These are phyloP conservation scores for Balakata baccata DNA, from an alignment of 345 rosid species.

Conservation along the genomic window DNA sequence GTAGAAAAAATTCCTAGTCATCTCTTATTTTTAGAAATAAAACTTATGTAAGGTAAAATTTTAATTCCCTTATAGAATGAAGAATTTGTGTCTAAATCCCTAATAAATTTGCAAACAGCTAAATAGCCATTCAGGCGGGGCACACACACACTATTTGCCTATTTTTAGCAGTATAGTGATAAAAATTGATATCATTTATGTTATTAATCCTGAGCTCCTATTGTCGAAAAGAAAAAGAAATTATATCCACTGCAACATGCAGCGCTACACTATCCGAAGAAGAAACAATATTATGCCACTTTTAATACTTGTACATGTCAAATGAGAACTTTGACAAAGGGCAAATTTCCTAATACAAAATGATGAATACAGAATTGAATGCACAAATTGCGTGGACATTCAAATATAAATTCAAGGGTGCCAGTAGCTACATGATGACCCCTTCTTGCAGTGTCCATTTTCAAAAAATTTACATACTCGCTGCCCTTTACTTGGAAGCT, in stretches of 20 bases:
- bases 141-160: too few species aligned
- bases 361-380: conserved; percentile 30
- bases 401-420: conserved; percentile 47
- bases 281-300: conserved; percentile 4
- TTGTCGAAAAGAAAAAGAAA: not conserved
- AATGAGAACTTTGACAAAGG: conserved; percentile 18
- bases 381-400: not conserved
- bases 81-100: too few species aligned
- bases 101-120: too few species aligned
- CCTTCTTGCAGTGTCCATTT: conserved; percentile 70
- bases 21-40: too few species aligned
- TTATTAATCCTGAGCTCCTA: too few species aligned
- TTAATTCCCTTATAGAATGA: too few species aligned
- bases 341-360: conserved; percentile 23
- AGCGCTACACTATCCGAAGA: conserved; percentile 8
- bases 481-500: conserved; percentile 64
- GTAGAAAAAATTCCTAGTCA: too few species aligned
- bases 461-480: conserved; percentile 73
- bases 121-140: too few species aligned
- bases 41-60: too few species aligned
- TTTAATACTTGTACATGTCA: conserved; percentile 21
- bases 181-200: too few species aligned
- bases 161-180: too few species aligned
- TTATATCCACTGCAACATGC: conserved; percentile 7
- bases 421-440: conserved; percentile 71